Percentiles rank a stretch among this genome's conserved stretches.
Conservation (phyloP, 306 rosid genomes). For the Lagenaria siceraria region DNA sequence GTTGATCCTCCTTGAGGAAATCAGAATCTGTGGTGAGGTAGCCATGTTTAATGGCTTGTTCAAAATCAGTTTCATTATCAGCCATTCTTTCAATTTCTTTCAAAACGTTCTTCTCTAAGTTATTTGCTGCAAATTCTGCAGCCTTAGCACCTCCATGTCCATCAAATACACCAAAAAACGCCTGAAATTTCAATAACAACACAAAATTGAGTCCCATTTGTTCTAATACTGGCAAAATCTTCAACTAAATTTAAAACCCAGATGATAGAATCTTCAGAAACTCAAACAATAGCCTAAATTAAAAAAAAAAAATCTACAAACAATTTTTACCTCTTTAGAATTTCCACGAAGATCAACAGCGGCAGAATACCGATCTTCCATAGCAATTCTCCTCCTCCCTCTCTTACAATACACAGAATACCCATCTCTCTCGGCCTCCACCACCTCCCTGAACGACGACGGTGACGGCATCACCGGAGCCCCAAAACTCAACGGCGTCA, state of each 20-base stretch:
- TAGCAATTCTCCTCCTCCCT: conserved; percentile 74
- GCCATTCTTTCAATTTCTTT: conserved; percentile 34
- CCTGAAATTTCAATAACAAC: conserved; percentile 37
- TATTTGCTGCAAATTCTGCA: conserved; percentile 67
- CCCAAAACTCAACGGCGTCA: conserved; percentile 26
- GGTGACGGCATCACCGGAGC: conserved; percentile 35
- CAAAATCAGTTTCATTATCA: conserved; percentile 23
- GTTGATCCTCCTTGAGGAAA: conserved; percentile 54
- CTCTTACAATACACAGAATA: conserved; percentile 69
- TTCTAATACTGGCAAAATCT: not conserved
- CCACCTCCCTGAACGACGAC: conserved; percentile 31
- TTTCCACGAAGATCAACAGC: conserved; percentile 51
- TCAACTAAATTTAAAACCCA: not conserved
- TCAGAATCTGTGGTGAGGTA: conserved; percentile 73
- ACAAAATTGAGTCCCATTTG: not conserved
- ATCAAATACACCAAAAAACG: conserved; percentile 78
- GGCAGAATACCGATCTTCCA: conserved; percentile 89
- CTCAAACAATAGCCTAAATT: too few species aligned
- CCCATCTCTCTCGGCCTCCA: conserved; percentile 50
- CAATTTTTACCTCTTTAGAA: conserved; percentile 43
- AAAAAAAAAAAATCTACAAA: not conserved
- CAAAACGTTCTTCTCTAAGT: conserved; percentile 55
- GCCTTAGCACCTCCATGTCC: conserved; percentile 96
- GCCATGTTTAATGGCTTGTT: conserved; percentile 71
- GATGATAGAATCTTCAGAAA: not conserved